phyloP scores from a whole-genome alignment of 768 basidiomycete genomes.

The Russula vinacea region DNA sequence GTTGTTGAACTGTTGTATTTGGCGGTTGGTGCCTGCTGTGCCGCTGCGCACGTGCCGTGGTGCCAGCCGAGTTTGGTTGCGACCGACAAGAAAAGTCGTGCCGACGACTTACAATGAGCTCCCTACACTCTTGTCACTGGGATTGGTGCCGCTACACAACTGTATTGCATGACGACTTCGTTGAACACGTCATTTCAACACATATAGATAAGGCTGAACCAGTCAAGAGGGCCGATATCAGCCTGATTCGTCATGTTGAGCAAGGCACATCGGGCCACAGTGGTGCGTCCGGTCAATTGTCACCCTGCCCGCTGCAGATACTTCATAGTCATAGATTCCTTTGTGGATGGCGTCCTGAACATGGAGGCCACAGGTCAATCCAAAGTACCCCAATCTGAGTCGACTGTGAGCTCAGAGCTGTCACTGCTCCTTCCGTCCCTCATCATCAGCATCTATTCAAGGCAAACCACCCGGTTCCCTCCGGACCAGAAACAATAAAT shows the following conservation, averaged over 20 bases:
- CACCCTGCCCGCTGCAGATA: background rate
- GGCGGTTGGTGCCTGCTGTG: background rate
- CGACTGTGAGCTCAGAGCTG: background rate
- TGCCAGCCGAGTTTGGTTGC: too few species aligned
- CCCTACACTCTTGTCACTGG: conserved; percentile 27
- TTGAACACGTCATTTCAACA: conserved; percentile 18
- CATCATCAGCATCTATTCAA: background rate
- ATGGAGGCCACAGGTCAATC: background rate
- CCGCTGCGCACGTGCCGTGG: background rate
- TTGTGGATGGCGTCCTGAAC: background rate
- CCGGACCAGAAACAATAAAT: background rate
- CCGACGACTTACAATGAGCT: conserved; percentile 5
- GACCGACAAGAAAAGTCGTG: too few species aligned
- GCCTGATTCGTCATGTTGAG: conserved; percentile 22
- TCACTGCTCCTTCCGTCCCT: background rate
- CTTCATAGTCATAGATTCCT: background rate
- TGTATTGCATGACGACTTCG: conserved; percentile 6
- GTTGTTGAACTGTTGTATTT: background rate
- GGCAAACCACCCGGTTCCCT: background rate
- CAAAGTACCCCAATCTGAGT: background rate
- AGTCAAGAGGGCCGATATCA: conserved; percentile 20
- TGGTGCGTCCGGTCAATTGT: conserved; percentile 1
- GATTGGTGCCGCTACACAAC: conserved; percentile 28
- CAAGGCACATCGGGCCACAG: conserved; percentile 6
- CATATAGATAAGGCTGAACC: conserved; percentile 25